Percentiles rank a stretch among this genome's conserved stretches.
These are phyloP conservation scores for Maudiozyma serrabonitensis DNA, from an alignment of 805 yeast species.

Conservation along the genomic window DNA sequence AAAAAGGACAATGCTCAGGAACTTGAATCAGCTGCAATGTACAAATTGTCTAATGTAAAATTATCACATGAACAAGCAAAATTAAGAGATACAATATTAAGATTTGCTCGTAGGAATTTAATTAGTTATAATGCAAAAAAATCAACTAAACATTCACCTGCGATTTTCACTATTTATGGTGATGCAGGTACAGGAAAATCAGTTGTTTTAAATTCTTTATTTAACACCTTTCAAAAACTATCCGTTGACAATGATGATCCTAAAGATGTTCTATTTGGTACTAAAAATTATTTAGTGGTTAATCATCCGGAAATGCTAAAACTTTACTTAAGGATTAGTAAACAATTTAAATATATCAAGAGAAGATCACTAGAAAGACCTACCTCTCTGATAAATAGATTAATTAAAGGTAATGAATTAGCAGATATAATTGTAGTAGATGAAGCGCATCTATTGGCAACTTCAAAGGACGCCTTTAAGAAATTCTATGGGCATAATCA, in stretches of 20 bases:
- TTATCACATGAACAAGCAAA: constrained; percentile 32
- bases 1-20: constrained; percentile 27
- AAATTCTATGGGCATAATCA: constrained; percentile 38
- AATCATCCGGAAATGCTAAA: constrained; percentile 43
- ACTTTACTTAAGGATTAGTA: constrained; percentile 33
- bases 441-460: constrained; percentile 38
- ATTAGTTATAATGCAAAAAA: constrained; percentile 1
- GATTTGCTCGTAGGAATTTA: constrained; percentile 24
- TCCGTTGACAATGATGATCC: constrained; percentile 11
- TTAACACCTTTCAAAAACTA: constrained; percentile 33
- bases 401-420: constrained; percentile 19
- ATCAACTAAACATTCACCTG: constrained; percentile 8
- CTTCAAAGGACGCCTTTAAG: constrained; percentile 37
- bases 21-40: constrained; percentile 26
- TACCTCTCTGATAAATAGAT: constrained; percentile 34
- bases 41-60: constrained; percentile 29
- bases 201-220: constrained; percentile 34
- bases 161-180: constrained; percentile 37
- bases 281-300: constrained; percentile 33
- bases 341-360: constrained; percentile 30
- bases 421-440: constrained; percentile 36
- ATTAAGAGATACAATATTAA: constrained; percentile 24
- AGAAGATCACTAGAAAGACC: constrained; percentile 37
- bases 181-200: constrained; percentile 43
- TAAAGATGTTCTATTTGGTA: constrained; percentile 19